Evolutionary conservation across 306 rosid genomes (phyloP).

Genomic region (Medicago arabica): DNA sequence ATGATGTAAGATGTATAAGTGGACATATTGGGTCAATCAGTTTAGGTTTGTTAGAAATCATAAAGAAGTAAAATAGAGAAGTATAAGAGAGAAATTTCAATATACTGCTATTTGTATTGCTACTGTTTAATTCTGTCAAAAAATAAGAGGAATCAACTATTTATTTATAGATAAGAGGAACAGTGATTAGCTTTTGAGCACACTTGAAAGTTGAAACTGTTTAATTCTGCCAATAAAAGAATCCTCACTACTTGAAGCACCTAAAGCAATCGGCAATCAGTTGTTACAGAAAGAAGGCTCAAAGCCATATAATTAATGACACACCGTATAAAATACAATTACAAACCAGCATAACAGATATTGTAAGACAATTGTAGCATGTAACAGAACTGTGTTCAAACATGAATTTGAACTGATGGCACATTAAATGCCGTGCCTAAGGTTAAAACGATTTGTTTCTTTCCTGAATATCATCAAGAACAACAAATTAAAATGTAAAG

Average conservation of each 20-base stretch:
- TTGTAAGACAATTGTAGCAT: neutral
- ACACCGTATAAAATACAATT: neutral
- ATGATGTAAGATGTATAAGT: neutral
- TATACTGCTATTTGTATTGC: neutral
- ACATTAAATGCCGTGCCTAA: neutral
- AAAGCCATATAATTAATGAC: neutral
- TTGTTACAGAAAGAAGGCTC: neutral
- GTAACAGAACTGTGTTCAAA: neutral
- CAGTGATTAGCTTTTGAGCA: neutral
- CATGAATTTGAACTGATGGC: neutral
- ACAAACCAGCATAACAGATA: neutral
- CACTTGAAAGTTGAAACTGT: neutral
- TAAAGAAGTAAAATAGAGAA: neutral
- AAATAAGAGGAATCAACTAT: neutral
- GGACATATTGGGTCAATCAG: neutral
- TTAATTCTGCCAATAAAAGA: neutral
- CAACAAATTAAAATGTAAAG: neutral
- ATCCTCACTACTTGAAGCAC: neutral
- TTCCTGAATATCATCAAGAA: constrained; percentile 15
- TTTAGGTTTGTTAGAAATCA: neutral
- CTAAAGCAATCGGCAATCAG: neutral
- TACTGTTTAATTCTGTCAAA: neutral
- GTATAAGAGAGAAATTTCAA: neutral
- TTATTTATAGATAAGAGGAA: neutral
- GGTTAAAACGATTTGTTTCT: neutral